These are phyloP conservation scores for Rheum nobile DNA, from an alignment of 148 eudicot genomes.

Conservation along the genomic window DNA sequence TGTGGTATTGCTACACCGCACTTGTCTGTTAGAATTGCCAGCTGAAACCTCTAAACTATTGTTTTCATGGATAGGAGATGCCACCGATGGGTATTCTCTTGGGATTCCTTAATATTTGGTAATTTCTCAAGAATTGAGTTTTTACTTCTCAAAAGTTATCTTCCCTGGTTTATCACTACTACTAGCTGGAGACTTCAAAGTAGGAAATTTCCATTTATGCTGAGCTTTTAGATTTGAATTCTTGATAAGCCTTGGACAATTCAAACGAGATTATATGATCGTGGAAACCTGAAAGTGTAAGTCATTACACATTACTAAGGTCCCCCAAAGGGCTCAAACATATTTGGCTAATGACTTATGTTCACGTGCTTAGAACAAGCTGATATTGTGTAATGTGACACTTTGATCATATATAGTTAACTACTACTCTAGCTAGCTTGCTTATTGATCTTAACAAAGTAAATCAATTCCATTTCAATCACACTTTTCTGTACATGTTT, in stretches of 20 bases:
- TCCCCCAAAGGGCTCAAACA: too few relatives aligned
- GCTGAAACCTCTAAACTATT: not conserved
- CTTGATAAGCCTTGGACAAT: not conserved
- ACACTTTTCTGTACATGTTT: too few relatives aligned
- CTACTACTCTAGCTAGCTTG: too few relatives aligned
- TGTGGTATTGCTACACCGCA: not conserved
- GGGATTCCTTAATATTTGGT: not conserved
- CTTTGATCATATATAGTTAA: too few relatives aligned
- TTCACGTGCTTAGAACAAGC: too few relatives aligned
- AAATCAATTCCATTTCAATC: too few relatives aligned
- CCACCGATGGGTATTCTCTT: not conserved
- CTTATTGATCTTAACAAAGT: too few relatives aligned
- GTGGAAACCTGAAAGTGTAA: too few relatives aligned
- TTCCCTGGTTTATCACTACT: not conserved
- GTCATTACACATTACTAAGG: too few relatives aligned
- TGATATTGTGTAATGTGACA: too few relatives aligned
- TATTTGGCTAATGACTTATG: too few relatives aligned
- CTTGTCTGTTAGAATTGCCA: not conserved
- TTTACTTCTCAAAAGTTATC: not conserved
- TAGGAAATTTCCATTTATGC: not conserved
- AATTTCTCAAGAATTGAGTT: not conserved
- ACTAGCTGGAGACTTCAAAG: not conserved
- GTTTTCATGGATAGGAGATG: not conserved
- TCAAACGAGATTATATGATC: not conserved
- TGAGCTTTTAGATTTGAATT: too few relatives aligned